These are phyloP conservation scores for Cephaloascus fragrans DNA, from an alignment of 805 yeast species.

Conservation along the genomic window DNA sequence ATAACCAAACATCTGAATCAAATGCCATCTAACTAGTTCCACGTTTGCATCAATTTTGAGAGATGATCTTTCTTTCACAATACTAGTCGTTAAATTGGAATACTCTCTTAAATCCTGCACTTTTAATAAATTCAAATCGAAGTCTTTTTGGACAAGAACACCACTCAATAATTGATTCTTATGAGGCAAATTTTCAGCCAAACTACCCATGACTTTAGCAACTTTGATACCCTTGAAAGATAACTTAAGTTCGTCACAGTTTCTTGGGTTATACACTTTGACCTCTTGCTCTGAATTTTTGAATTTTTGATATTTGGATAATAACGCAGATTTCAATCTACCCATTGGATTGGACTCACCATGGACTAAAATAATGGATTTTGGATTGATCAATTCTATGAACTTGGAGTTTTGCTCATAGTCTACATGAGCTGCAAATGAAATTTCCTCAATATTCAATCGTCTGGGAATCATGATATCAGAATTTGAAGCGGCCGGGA, in stretches of 20 bases:
- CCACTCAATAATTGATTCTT: constrained; percentile 47
- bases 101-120: constrained; percentile 84
- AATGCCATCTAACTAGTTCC: constrained; percentile 77
- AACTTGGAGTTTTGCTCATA: constrained; percentile 88
- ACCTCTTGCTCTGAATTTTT: constrained; percentile 87
- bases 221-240: constrained; percentile 76
- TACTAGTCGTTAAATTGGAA: constrained; percentile 77
- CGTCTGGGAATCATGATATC: constrained; percentile 83
- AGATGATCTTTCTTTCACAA: constrained; percentile 73
- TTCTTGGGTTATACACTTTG: constrained; percentile 84
- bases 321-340: constrained; percentile 81
- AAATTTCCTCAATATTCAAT: constrained; percentile 80
- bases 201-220: constrained; percentile 58
- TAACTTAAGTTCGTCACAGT: constrained; percentile 70
- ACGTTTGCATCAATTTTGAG: constrained; percentile 73
- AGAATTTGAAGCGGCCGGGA: constrained; percentile 74
- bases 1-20: constrained; percentile 91
- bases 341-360: constrained; percentile 99
- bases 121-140: constrained; percentile 74
- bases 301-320: constrained; percentile 73
- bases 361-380: constrained; percentile 82
- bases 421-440: constrained; percentile 99
- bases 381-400: constrained; percentile 80
- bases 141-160: constrained; percentile 83
- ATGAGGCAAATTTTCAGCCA: constrained; percentile 37